A percentile compares a stretch with the other conserved stretches of the same genome.
Evolutionary conservation across 2,329 filamentous ascomycete genomes (phyloP).

Genomic region (Xylaria sp.): DNA sequence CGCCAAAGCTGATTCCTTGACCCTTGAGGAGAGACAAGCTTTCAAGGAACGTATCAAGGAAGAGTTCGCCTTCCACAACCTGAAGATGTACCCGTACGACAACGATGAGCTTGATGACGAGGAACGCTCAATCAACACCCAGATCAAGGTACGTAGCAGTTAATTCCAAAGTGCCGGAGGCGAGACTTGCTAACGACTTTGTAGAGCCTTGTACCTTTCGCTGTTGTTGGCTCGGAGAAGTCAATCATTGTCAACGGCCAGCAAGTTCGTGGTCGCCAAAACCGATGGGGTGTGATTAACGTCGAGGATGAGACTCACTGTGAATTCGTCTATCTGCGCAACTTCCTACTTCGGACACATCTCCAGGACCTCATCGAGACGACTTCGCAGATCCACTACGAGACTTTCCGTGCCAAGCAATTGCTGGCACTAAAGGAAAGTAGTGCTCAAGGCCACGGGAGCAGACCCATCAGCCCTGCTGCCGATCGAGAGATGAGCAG

Average conservation of each 20-base stretch:
- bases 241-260: slow-evolving; percentile 97
- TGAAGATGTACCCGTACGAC: slow-evolving; percentile 99
- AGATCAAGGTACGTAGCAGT: slow-evolving; percentile 82
- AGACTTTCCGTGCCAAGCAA: slow-evolving; percentile 99
- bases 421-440: slow-evolving; percentile 97
- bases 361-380: slow-evolving; percentile 99
- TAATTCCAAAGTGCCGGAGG: not conserved
- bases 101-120: slow-evolving; percentile 99
- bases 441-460: slow-evolving; percentile 83
- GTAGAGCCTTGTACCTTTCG: slow-evolving; percentile 93
- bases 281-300: slow-evolving; percentile 99
- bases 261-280: slow-evolving; percentile 96
- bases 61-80: slow-evolving; percentile 99
- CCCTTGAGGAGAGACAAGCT: slow-evolving; percentile 90
- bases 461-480: slow-evolving; percentile 93
- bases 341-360: slow-evolving; percentile 98
- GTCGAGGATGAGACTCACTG: slow-evolving; percentile 99
- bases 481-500: slow-evolving; percentile 96
- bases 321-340: slow-evolving; percentile 97
- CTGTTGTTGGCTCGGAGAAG: slow-evolving; percentile 97
- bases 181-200: slow-evolving; percentile 49
- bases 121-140: slow-evolving; percentile 90
- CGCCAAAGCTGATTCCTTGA: slow-evolving; percentile 96
- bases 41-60: slow-evolving; percentile 99
- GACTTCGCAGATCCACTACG: slow-evolving; percentile 99